Conservation (phyloP, 75 land plant genomes). For the Selaginella moellendorffii region DNA sequence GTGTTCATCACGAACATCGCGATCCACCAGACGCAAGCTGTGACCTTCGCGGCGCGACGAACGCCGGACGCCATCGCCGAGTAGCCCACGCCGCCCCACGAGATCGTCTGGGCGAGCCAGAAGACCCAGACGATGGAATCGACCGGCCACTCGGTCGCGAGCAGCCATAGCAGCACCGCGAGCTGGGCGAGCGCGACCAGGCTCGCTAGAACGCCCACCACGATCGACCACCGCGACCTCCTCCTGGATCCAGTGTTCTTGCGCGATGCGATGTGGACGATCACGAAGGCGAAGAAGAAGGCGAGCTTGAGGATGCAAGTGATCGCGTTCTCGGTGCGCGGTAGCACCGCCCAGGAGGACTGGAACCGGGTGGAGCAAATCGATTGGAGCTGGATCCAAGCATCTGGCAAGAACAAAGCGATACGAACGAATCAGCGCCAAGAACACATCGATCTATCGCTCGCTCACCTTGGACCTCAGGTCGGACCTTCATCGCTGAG, state of each 20-base stretch:
- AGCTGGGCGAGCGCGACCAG: neutral
- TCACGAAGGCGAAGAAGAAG: neutral
- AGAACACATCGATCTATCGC: neutral
- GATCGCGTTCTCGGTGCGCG: neutral
- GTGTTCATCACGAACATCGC: neutral
- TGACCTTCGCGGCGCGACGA: neutral
- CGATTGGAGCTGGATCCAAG: neutral
- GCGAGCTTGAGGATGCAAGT: neutral
- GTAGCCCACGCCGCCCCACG: neutral
- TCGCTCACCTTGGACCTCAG: too few relatives aligned
- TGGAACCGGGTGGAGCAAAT: neutral
- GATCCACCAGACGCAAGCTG: neutral
- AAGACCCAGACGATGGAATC: neutral
- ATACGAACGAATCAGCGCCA: neutral
- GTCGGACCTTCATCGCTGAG: too few relatives aligned
- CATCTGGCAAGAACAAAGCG: neutral
- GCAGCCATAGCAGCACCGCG: neutral
- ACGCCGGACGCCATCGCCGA: neutral
- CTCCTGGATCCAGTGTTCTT: neutral
- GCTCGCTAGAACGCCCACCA: neutral
- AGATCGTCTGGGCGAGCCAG: neutral
- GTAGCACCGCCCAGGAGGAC: neutral
- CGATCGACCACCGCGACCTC: neutral
- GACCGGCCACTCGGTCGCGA: neutral
- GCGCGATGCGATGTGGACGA: neutral